phyloP scores from a whole-genome alignment of 2,329 filamentous ascomycete genomes.

The Fusarium verticillioides region DNA sequence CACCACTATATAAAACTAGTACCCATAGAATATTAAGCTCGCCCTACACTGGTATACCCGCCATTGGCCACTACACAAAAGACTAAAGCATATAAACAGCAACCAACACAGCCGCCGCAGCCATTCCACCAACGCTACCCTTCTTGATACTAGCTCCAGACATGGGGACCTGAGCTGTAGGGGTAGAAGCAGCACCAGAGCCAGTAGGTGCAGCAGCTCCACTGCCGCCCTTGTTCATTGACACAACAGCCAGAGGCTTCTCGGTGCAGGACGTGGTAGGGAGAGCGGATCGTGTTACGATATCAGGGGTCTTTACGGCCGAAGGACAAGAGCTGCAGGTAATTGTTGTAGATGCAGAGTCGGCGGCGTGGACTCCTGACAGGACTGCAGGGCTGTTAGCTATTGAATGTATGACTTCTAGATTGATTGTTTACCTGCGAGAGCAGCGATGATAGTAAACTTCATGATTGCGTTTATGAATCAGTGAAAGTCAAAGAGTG shows the following conservation, averaged over 20 bases:
- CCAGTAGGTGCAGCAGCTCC: slow-evolving; percentile 25
- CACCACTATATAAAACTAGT: background rate
- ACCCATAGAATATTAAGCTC: slow-evolving; percentile 3
- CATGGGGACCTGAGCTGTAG: slow-evolving; percentile 8
- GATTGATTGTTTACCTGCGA: slow-evolving; percentile 1
- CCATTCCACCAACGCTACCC: slow-evolving; percentile 1
- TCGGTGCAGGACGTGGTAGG: slow-evolving; percentile 26
- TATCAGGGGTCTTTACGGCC: slow-evolving; percentile 9
- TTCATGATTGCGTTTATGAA: slow-evolving; percentile 27
- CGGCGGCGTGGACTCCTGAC: slow-evolving; percentile 23
- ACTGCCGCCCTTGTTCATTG: background rate
- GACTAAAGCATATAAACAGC: slow-evolving; percentile 18
- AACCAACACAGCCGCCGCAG: background rate
- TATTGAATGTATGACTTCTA: too few species aligned
- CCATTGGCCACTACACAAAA: background rate
- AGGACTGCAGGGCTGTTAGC: slow-evolving; percentile 4
- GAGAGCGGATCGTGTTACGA: slow-evolving; percentile 27
- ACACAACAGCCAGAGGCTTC: slow-evolving; percentile 14
- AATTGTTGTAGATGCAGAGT: slow-evolving; percentile 28
- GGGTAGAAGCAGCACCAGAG: slow-evolving; percentile 10
- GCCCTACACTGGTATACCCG: background rate
- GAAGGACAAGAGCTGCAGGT: slow-evolving; percentile 27
- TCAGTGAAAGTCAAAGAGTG: slow-evolving; percentile 15
- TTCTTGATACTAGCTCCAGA: slow-evolving; percentile 17
- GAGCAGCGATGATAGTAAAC: slow-evolving; percentile 10